Conservation (phyloP, 2,329 filamentous ascomycete species). For the Cladosporium velox region DNA sequence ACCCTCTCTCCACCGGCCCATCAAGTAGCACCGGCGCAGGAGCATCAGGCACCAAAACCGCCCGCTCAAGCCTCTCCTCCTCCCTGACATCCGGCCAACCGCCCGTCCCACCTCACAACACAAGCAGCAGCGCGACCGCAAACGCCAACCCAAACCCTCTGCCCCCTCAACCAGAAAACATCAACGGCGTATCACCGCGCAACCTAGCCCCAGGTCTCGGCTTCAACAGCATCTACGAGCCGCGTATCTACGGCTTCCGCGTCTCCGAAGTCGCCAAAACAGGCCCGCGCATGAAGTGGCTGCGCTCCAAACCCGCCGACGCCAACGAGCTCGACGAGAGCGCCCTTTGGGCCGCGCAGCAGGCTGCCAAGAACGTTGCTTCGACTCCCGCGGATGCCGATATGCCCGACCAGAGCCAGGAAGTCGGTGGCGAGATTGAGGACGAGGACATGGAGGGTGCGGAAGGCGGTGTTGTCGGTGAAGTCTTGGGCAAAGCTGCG, state of each 20-base stretch:
- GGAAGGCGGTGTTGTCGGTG: conserved; percentile 7
- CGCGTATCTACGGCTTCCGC: conserved; percentile 93
- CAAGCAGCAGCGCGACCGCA: conserved; percentile 16
- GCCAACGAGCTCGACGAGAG: conserved; percentile 81
- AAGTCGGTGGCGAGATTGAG: conserved; percentile 33
- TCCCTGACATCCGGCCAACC: conserved; percentile 34
- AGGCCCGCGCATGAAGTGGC: conserved; percentile 95
- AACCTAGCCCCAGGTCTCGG: conserved; percentile 91
- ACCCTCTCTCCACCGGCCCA: conserved; percentile 17
- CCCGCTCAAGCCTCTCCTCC: conserved; percentile 34
- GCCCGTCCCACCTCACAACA: conserved; percentile 6
- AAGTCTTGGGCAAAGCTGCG: neutral
- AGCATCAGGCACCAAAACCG: conserved; percentile 27
- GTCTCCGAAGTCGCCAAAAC: conserved; percentile 88
- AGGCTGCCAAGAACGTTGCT: conserved; percentile 23
- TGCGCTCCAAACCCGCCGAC: conserved; percentile 79
- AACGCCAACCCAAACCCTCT: conserved; percentile 22
- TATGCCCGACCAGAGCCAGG: conserved; percentile 35
- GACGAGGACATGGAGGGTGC: conserved; percentile 35
- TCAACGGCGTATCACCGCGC: conserved; percentile 83
- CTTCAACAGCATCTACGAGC: conserved; percentile 81
- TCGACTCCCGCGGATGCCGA: conserved; percentile 29
- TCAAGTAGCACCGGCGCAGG: conserved; percentile 23
- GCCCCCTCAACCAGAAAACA: conserved; percentile 53
- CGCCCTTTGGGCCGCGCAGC: conserved; percentile 40